phyloP scores from a whole-genome alignment of 176 grass and related monocot species.

The Poa pratensis region DNA sequence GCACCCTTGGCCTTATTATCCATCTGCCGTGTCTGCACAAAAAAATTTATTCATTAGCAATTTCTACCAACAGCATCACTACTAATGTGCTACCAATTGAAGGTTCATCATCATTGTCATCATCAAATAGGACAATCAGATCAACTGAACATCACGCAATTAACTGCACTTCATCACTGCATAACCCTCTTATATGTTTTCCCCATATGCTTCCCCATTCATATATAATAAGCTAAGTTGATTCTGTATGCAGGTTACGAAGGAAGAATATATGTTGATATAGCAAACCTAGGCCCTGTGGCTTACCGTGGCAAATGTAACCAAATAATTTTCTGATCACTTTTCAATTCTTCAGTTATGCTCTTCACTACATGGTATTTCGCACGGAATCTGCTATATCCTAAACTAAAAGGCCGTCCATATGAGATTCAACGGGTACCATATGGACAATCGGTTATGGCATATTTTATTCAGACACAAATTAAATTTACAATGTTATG shows the following conservation, averaged over 20 bases:
- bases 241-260: not conserved
- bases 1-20: conserved; percentile 2
- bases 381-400: too few relatives aligned
- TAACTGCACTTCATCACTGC: not conserved
- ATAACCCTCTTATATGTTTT: not conserved
- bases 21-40: not conserved
- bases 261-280: not conserved
- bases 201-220: not conserved
- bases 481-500: too few relatives aligned
- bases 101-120: too few relatives aligned
- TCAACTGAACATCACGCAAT: not conserved
- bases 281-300: not conserved
- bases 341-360: too few relatives aligned
- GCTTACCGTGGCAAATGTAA: too few relatives aligned
- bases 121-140: not conserved
- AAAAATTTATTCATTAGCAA: not conserved
- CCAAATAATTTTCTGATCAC: too few relatives aligned
- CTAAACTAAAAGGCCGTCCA: too few relatives aligned
- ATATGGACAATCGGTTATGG: too few relatives aligned
- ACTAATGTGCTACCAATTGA: not conserved
- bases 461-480: too few relatives aligned
- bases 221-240: not conserved
- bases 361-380: too few relatives aligned
- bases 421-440: too few relatives aligned
- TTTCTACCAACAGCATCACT: not conserved